Evolutionary conservation across 768 basidiomycete genomes (phyloP), one percentile per base, ranked within the genome.

Genomic region (Hypsizygus marmoreus): DNA sequence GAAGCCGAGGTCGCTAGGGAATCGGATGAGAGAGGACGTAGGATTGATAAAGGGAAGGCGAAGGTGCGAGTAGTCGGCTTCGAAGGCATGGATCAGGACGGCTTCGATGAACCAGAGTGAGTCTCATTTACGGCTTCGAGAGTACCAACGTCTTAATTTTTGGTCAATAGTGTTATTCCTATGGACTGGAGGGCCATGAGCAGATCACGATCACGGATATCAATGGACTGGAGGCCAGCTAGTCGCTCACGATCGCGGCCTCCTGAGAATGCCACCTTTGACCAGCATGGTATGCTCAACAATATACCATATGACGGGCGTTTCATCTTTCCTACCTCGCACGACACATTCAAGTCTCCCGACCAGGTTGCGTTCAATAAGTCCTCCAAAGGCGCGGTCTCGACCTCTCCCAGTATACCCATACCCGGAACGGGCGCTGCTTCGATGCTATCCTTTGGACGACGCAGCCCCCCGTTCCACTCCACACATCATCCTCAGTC

Each of bases 171-270:
- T 48, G 71, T 73, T 43, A 77, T 79, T 34, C 69, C 83, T 20
- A 97, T 97, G 93, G 94, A 95, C 60, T 97, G 93, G 94, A 78
- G 92, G 38, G 84, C 89, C 24, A 82, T 92, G 63, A 94, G 91
- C 66, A 79, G 93, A 52, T 95, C 93, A 19, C 80, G 92, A 57
- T 95, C 93, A 11, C 82, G 93, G 17, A 85, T 86, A 56, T 85
- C 88, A 16, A 92, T 95, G 89, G 92, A 95, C 64, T 94, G 92
- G 92, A 75, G 86, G 45, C 84, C 88, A 25, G 69, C 82, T 41
- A 84, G 81, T 66, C 83, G 87, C 43, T 90, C 88, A 23, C 81
- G 86, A 42, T 89, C 88, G 33, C 79, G 91, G 28, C 84, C 87
- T 14, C 82, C 87, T 23, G 80, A 82, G 53, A 58, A 76, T 19